Percentiles rank a stretch among this genome's conserved stretches.
phyloP scores from a whole-genome alignment of 305 asterid species.

The Ajuga reptans region DNA sequence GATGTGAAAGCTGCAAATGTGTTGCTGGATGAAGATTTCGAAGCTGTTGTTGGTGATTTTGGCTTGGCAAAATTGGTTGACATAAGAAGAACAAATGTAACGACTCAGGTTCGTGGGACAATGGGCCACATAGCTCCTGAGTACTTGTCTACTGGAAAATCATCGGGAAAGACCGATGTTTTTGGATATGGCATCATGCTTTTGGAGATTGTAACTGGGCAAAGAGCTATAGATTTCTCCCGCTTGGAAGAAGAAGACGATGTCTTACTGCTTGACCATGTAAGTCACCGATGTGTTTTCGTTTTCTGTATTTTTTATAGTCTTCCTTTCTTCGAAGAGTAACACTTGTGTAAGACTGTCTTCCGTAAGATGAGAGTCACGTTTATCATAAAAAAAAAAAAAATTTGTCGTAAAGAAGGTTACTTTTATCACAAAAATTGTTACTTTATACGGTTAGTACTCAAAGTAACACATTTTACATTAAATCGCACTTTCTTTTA shows the following conservation, averaged over 20 bases:
- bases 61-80: slow-evolving; percentile 87
- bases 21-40: slow-evolving; percentile 71
- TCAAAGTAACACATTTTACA: no score
- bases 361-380: no score
- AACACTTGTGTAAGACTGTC: no score
- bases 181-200: slow-evolving; percentile 87
- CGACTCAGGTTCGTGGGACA: slow-evolving; percentile 90
- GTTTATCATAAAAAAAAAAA: no score
- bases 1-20: slow-evolving; percentile 93
- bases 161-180: slow-evolving; percentile 74
- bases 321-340: no score
- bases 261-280: slow-evolving; percentile 79
- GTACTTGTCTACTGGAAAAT: slow-evolving; percentile 78
- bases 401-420: no score
- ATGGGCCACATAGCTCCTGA: slow-evolving; percentile 96
- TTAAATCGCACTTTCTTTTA: no score
- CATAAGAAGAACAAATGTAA: slow-evolving; percentile 70
- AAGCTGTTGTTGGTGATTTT: slow-evolving; percentile 88
- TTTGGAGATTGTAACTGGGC: slow-evolving; percentile 80
- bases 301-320: no score
- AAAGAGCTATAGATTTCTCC: slow-evolving; percentile 86
- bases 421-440: no score
- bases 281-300: slow-evolving; percentile 24
- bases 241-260: slow-evolving; percentile 93
- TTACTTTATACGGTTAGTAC: no score